Evolutionary conservation across 2,329 filamentous ascomycete species (phyloP).

Genomic region (Alternaria triticina): DNA sequence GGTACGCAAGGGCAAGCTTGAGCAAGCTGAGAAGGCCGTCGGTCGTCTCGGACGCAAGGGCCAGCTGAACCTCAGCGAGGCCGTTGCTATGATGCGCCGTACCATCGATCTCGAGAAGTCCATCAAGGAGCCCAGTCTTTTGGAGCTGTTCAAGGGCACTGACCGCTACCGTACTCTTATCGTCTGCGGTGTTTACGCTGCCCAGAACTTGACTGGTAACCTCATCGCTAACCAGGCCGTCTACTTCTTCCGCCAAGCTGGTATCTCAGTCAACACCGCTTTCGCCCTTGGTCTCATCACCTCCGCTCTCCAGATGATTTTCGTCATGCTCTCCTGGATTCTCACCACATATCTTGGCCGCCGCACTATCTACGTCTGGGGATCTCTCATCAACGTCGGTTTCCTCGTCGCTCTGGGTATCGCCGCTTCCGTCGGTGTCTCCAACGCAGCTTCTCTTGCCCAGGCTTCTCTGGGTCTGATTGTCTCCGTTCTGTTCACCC

Average conservation of each 20-base stretch:
- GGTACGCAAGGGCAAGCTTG: conserved; percentile 52
- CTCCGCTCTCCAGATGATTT: conserved; percentile 66
- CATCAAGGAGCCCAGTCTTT: conserved; percentile 54
- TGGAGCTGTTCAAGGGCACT: conserved; percentile 63
- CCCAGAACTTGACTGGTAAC: conserved; percentile 68
- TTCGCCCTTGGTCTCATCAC: conserved; percentile 70
- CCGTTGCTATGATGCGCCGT: conserved; percentile 66
- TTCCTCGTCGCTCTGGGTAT: conserved; percentile 67
- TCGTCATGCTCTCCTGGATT: conserved; percentile 72
- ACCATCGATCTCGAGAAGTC: conserved; percentile 62
- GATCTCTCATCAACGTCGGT: conserved; percentile 59
- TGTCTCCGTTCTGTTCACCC: conserved; percentile 68
- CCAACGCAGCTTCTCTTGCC: conserved; percentile 56
- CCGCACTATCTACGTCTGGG: conserved; percentile 69
- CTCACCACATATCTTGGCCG: conserved; percentile 69
- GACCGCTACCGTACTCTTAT: conserved; percentile 63
- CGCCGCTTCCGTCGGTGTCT: conserved; percentile 58
- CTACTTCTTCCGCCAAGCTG: conserved; percentile 69
- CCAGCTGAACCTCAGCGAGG: conserved; percentile 52
- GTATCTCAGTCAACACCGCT: conserved; percentile 60
- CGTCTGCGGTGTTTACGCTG: conserved; percentile 63
- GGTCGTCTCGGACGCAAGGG: conserved; percentile 56
- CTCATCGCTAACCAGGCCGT: conserved; percentile 68
- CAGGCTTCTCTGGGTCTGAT: conserved; percentile 69
- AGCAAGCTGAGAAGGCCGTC: conserved; percentile 55